These are phyloP conservation scores for Diplogelasinospora grovesii DNA, from an alignment of 495 filamentous ascomycete genomes.

Conservation along the genomic window DNA sequence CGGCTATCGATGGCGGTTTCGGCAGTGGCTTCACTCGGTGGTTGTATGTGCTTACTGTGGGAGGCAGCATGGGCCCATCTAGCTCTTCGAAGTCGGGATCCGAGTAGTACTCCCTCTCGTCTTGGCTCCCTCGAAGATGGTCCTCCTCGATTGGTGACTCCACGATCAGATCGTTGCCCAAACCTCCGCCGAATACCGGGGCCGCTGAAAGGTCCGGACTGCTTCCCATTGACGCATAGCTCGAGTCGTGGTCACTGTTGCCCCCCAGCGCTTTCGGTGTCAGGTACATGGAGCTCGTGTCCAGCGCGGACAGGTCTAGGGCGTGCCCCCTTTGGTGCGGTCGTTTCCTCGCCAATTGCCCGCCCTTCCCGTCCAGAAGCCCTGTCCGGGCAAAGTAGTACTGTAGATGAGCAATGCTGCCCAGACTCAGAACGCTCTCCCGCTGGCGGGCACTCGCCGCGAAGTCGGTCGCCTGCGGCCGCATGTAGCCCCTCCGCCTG, in stretches of 20 bases:
- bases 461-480: conserved; percentile 85
- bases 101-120: conserved; percentile 51
- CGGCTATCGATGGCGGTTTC: conserved; percentile 75
- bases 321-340: conserved; percentile 50
- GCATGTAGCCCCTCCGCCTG: conserved; percentile 76
- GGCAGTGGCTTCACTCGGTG: conserved; percentile 77
- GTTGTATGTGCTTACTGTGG: conserved; percentile 93
- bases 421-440: conserved; percentile 91
- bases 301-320: conserved; percentile 42
- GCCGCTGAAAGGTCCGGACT: conserved; percentile 44
- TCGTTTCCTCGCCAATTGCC: conserved; percentile 64
- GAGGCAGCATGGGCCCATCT: conserved; percentile 75
- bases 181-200: conserved; percentile 18
- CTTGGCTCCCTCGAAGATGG: conserved; percentile 37
- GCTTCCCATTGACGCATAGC: conserved; percentile 50
- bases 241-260: conserved; percentile 47
- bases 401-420: conserved; percentile 93
- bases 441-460: conserved; percentile 80
- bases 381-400: conserved; percentile 98
- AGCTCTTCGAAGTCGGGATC: conserved; percentile 53
- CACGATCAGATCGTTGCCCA: conserved; percentile 32
- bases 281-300: conserved; percentile 30
- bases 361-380: conserved; percentile 87
- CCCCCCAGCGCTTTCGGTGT: conserved; percentile 29
- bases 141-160: conserved; percentile 56